phyloP scores from a whole-genome alignment of 805 yeast genomes.

The Blastobotrys muscicola region DNA sequence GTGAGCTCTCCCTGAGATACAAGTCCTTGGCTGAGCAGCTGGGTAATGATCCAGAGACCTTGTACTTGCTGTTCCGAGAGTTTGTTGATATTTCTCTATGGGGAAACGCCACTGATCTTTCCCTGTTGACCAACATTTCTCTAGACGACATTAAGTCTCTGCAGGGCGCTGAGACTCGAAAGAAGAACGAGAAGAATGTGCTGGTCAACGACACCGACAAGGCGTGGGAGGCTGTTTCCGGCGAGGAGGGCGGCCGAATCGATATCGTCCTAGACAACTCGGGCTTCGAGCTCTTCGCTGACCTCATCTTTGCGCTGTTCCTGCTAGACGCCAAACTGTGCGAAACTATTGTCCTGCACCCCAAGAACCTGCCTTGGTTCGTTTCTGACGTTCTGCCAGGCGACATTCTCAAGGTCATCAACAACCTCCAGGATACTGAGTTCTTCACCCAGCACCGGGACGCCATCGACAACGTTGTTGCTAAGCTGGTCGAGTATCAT shows the following conservation, averaged over 20 bases:
- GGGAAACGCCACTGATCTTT: slow-evolving; percentile 97
- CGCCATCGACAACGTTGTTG: slow-evolving; percentile 38
- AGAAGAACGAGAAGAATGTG: slow-evolving; percentile 69
- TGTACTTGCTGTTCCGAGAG: slow-evolving; percentile 62
- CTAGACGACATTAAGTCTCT: slow-evolving; percentile 82
- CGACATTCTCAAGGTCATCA: slow-evolving; percentile 55
- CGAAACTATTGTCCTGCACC: slow-evolving; percentile 62
- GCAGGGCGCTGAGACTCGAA: slow-evolving; percentile 84
- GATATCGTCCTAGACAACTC: slow-evolving; percentile 88
- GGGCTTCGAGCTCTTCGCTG: slow-evolving; percentile 93
- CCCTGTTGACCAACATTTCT: slow-evolving; percentile 61
- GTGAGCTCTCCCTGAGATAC: slow-evolving; percentile 66
- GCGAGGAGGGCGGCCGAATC: slow-evolving; percentile 37
- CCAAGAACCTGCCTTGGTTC: slow-evolving; percentile 93
- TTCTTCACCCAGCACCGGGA: slow-evolving; percentile 38
- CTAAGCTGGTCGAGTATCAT: slow-evolving; percentile 36
- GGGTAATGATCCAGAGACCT: slow-evolving; percentile 31
- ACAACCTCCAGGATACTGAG: slow-evolving; percentile 42
- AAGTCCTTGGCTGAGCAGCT: slow-evolving; percentile 31
- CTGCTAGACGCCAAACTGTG: slow-evolving; percentile 63
- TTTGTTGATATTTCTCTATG: slow-evolving; percentile 82
- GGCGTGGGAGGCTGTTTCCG: slow-evolving; percentile 44
- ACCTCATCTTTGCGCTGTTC: slow-evolving; percentile 55
- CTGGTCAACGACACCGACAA: slow-evolving; percentile 60
- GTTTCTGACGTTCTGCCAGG: slow-evolving; percentile 89